Evolutionary conservation across 2,329 filamentous ascomycete genomes (phyloP), one percentile per base, ranked within the genome.

Genomic region (Fusarium torulosum): DNA sequence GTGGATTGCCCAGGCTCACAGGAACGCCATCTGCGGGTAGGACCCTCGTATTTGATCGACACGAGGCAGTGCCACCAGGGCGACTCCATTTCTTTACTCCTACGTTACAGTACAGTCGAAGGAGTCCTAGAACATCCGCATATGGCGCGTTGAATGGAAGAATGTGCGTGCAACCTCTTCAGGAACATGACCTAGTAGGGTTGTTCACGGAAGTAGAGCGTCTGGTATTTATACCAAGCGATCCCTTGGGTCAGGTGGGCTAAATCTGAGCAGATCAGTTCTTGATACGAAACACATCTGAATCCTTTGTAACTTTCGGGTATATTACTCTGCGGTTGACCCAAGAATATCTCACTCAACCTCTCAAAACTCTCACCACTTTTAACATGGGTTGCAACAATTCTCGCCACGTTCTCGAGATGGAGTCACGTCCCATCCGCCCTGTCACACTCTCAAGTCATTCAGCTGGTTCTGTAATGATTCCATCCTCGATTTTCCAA

Each of bases 1-100:
- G 66, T 61, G 54, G 61, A 67, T 54, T 57, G 42, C 52, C 52
- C 47, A 54, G 63, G 55, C 60, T 53, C 37, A 56, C 49, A 45
- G 17, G 41, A 58, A 50, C 66, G 66, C 58, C 66, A 69, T 58
- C 27, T 63, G 56, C 56, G 52, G 55, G 61, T 66, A 50, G 45
- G 37, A 44, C 62, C 42, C 66, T 70, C 66, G 66, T 69, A 70
- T 69, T 53, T 21, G 51, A 57, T 63, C 53, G 52, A 64, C 66
- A 63, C 62, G 66, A 67, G 66, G 66, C 66, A 25, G 59, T 69
- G 66, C 63, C 38, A 67, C 49, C 23, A 43, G 50, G 58, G 43
- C 27, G 38, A 56, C 63, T 60, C 45, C 62, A 66, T 67, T 52
- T 40, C 60, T 59, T 19, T 46, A 13, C 43, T 55, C 59, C 42